phyloP scores from a whole-genome alignment of 139 green algal species.

The Chlamydomonas urium region DNA sequence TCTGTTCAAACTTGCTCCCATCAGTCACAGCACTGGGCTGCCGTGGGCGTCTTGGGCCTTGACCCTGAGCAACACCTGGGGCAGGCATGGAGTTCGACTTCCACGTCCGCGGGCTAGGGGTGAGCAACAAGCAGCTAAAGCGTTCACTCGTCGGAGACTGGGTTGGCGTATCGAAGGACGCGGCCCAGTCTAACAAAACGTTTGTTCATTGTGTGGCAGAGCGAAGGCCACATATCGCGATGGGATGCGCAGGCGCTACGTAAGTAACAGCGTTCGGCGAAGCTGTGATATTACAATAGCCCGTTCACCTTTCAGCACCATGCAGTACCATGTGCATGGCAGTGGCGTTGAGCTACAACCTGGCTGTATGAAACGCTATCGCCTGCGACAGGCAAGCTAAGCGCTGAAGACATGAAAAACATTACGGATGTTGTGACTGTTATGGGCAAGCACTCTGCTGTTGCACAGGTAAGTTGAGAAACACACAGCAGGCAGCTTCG shows the following conservation, averaged over 20 bases:
- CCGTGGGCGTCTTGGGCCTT: too few relatives aligned
- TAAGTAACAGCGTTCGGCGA: slow-evolving; percentile 1
- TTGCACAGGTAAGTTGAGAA: slow-evolving; percentile 1
- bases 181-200: too few relatives aligned
- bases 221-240: not conserved
- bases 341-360: too few relatives aligned
- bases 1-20: too few relatives aligned
- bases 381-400: slow-evolving; percentile 5
- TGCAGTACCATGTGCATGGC: too few relatives aligned
- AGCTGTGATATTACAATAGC: not conserved
- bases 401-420: not conserved
- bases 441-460: not conserved
- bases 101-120: not conserved
- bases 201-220: slow-evolving; percentile 2
- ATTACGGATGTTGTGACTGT: not conserved
- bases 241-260: not conserved
- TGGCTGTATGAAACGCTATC: too few relatives aligned
- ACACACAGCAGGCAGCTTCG: not conserved
- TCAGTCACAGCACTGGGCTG: too few relatives aligned
- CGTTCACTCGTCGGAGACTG: too few relatives aligned
- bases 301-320: too few relatives aligned
- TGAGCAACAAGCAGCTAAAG: not conserved
- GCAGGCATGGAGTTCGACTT: slow-evolving; percentile 2
- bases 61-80: too few relatives aligned
- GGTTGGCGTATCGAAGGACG: too few relatives aligned